Conservation (phyloP, 2,329 filamentous ascomycete genomes). For the Monilinia laxa region DNA sequence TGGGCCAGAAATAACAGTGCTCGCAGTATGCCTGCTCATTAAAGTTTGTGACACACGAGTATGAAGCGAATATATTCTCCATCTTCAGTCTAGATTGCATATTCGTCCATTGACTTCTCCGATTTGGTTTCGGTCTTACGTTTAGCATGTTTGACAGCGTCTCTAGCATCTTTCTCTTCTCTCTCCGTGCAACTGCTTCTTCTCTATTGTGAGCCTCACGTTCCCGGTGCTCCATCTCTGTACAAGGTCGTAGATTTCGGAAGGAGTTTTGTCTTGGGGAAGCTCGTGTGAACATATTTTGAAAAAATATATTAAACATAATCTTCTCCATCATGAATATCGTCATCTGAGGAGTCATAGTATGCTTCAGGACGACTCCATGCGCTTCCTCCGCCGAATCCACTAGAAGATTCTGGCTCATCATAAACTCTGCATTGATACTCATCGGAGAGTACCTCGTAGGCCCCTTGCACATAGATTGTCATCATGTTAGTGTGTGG, state of each 20-base stretch:
- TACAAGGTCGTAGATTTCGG: too few species aligned
- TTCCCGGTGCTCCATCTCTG: neutral
- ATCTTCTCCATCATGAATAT: neutral
- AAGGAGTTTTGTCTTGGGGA: neutral
- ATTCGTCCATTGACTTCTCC: neutral
- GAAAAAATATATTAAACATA: neutral
- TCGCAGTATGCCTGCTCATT: slow-evolving; percentile 28
- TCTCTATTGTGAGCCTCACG: neutral
- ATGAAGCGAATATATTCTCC: slow-evolving; percentile 20
- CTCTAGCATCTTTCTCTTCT: neutral
- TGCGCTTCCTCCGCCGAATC: neutral
- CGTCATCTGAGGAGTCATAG: neutral
- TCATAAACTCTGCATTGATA: slow-evolving; percentile 23
- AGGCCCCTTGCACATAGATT: slow-evolving; percentile 26
- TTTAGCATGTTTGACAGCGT: slow-evolving; percentile 2
- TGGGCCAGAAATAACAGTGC: slow-evolving; percentile 30
- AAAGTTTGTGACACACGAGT: slow-evolving; percentile 19
- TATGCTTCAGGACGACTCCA: neutral
- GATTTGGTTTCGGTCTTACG: neutral
- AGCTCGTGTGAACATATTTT: neutral
- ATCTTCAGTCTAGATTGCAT: slow-evolving; percentile 12
- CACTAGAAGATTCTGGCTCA: neutral
- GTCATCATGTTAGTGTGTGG: neutral
- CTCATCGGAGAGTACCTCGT: slow-evolving; percentile 29
- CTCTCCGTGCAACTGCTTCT: neutral